These are phyloP conservation scores for Hirsutella thompsonii DNA, from an alignment of 2,329 filamentous ascomycete genomes.

Conservation along the genomic window DNA sequence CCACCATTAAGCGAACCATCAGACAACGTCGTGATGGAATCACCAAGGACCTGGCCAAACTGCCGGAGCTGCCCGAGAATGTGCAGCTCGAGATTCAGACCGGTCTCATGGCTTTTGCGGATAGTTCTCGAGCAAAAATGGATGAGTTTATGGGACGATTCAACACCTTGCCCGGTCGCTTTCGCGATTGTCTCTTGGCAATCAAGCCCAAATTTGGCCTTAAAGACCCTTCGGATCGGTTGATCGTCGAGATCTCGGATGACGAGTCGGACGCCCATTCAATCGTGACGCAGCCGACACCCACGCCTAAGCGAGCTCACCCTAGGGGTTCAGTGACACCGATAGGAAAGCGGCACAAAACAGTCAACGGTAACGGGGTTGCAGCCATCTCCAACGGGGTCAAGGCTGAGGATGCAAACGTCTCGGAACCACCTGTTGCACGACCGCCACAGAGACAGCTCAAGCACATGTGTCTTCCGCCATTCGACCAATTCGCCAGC, in stretches of 20 bases:
- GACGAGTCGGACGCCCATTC: conserved; percentile 24
- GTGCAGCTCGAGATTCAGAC: conserved; percentile 52
- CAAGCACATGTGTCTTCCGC: conserved; percentile 15
- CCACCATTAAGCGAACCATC: conserved; percentile 41
- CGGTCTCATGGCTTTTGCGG: conserved; percentile 44
- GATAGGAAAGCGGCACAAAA: no score
- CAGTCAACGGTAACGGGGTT: conserved; percentile 9
- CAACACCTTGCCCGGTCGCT: conserved; percentile 33
- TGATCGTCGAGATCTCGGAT: conserved; percentile 23
- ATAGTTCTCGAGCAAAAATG: conserved; percentile 37
- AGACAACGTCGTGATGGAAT: conserved; percentile 36
- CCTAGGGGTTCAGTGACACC: no score
- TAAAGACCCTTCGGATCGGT: conserved; percentile 21
- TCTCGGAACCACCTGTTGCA: no score
- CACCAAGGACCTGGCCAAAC: conserved; percentile 35
- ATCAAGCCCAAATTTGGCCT: conserved; percentile 35
- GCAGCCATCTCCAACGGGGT: conserved; percentile 17
- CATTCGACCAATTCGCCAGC: conserved; percentile 25
- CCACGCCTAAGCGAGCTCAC: conserved; percentile 17
- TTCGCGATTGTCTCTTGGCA: conserved; percentile 32
- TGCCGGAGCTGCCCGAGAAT: conserved; percentile 58
- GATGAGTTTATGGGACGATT: conserved; percentile 31
- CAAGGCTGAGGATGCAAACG: conserved; percentile 25
- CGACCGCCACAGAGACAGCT: conserved; percentile 3
- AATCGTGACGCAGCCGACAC: conserved; percentile 8